These are phyloP conservation scores for Micractinium sp. DNA, from an alignment of 139 green algal genomes.

Conservation along the genomic window DNA sequence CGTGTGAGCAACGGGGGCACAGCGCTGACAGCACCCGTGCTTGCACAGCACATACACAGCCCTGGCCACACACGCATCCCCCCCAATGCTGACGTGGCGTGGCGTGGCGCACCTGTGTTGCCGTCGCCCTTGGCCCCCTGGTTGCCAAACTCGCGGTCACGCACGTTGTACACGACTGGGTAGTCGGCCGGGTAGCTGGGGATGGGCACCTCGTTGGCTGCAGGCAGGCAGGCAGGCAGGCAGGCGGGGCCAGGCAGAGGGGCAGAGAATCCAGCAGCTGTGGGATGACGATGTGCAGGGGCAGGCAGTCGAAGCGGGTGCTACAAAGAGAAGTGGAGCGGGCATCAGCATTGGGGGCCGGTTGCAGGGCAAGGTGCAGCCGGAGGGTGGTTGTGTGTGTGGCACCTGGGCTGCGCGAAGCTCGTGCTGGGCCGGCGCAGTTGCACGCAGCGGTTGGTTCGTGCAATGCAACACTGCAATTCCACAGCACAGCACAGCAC, in stretches of 20 bases:
- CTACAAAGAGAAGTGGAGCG: too few relatives aligned
- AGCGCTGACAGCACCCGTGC: too few relatives aligned
- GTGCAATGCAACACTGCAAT: not conserved
- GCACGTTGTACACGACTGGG: slow-evolving; percentile 1
- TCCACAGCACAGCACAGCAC: not conserved
- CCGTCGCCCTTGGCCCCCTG: slow-evolving; percentile 18
- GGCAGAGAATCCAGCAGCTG: too few relatives aligned
- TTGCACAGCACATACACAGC: not conserved
- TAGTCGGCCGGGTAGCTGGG: not conserved
- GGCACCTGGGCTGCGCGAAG: too few relatives aligned
- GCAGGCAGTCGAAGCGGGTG: too few relatives aligned
- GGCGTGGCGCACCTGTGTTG: slow-evolving; percentile 1
- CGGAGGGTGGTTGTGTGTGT: not conserved
- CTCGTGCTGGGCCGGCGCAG: too few relatives aligned
- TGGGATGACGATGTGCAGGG: too few relatives aligned
- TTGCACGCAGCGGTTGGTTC: not conserved
- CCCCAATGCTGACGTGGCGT: not conserved
- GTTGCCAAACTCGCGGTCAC: too few relatives aligned
- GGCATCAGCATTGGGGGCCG: not conserved
- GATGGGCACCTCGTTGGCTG: slow-evolving; percentile 12
- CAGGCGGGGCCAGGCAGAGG: too few relatives aligned
- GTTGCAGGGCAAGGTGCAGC: not conserved
- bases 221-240: not conserved
- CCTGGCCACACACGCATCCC: not conserved
- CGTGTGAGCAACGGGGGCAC: too few relatives aligned